phyloP scores from a whole-genome alignment of 371 early-diverging fungal species.

The Apophysomyces ossiformis region DNA sequence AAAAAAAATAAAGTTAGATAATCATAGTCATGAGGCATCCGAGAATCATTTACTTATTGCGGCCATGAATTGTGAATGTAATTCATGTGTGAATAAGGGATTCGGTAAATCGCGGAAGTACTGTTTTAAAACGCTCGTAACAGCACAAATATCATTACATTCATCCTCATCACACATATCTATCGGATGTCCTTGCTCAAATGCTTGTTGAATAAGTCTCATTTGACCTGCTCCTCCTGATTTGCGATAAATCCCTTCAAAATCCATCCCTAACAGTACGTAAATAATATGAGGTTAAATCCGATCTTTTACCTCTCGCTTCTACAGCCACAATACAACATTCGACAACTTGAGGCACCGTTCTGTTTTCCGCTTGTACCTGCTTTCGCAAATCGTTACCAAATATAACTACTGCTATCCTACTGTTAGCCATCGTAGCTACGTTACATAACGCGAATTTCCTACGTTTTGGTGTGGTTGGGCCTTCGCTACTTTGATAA shows the following conservation, averaged over 20 bases:
- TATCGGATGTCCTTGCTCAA: conserved; percentile 49
- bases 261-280: conserved; percentile 39
- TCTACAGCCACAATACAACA: conserved; percentile 84
- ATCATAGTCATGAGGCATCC: not conserved
- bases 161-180: conserved; percentile 55
- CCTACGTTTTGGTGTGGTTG: conserved; percentile 1
- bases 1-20: conserved; percentile 59
- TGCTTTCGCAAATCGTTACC: conserved; percentile 47
- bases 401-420: conserved; percentile 27
- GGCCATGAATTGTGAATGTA: conserved; percentile 77
- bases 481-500: conserved; percentile 22
- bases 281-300: not conserved
- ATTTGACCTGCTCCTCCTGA: conserved; percentile 86
- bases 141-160: conserved; percentile 68
- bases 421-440: not conserved
- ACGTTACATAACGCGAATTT: not conserved
- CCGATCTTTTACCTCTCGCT: conserved; percentile 30
- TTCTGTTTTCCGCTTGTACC: conserved; percentile 34
- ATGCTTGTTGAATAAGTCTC: conserved; percentile 59
- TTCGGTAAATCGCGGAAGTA: conserved; percentile 92
- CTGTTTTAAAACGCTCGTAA: conserved; percentile 93
- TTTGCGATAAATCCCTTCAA: conserved; percentile 88
- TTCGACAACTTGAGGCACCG: conserved; percentile 75
- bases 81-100: conserved; percentile 84
- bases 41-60: conserved; percentile 48